These are phyloP conservation scores for Prunus salicina DNA, from an alignment of 306 rosid genomes.

Conservation along the genomic window DNA sequence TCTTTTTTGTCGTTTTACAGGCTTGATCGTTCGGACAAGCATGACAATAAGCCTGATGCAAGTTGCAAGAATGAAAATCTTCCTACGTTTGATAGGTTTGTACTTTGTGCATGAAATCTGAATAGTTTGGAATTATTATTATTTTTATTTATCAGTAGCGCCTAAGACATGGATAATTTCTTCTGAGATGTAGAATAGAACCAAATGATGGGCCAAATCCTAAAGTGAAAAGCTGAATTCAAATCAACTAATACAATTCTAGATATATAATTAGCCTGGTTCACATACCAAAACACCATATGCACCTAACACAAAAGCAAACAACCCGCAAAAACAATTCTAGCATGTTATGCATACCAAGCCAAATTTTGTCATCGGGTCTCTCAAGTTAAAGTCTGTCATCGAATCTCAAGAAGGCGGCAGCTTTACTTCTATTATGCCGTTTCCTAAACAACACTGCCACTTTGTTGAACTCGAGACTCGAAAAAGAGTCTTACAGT, in stretches of 20 bases:
- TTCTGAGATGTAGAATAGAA: not conserved
- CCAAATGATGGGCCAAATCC: not conserved
- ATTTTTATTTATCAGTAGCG: no score
- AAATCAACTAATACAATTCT: not conserved
- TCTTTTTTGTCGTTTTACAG: no score
- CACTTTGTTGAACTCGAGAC: slow-evolving; percentile 51
- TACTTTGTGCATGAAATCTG: no score
- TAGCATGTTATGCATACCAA: slow-evolving; percentile 11
- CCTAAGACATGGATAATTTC: not conserved
- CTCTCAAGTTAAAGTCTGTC: slow-evolving; percentile 9
- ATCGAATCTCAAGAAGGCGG: not conserved
- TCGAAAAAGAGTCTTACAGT: slow-evolving; percentile 76
- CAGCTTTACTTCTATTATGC: slow-evolving; percentile 4
- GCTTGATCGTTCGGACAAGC: no score
- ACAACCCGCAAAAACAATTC: slow-evolving; percentile 6
- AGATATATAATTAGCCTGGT: slow-evolving; percentile 7
- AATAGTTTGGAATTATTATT: no score
- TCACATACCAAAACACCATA: slow-evolving; percentile 9
- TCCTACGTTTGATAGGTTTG: no score
- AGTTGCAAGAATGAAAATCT: no score
- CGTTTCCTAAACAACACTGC: slow-evolving; percentile 28
- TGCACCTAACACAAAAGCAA: slow-evolving; percentile 13
- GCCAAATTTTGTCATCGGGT: slow-evolving; percentile 5
- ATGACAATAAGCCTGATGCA: no score
- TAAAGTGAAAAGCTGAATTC: not conserved